Evolutionary conservation across 202 grass and related monocot species (phyloP).

Genomic region (Setaria viridis): DNA sequence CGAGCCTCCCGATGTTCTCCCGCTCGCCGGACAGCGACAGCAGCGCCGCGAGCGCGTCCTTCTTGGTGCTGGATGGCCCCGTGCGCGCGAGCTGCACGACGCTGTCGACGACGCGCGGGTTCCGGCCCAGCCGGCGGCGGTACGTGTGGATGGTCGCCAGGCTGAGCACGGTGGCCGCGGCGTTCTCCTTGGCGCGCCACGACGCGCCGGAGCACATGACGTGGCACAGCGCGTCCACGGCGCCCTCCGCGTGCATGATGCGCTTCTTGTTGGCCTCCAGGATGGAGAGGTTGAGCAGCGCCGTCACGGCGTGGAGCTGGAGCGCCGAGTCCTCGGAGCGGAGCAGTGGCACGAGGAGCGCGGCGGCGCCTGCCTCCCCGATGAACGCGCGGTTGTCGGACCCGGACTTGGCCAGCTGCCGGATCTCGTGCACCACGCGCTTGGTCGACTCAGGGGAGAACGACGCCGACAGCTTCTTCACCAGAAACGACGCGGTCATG

Average conservation of each 20-base stretch:
- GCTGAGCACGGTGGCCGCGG: slow-evolving; percentile 78
- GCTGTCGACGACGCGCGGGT: slow-evolving; percentile 52
- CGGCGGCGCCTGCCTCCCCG: slow-evolving; percentile 77
- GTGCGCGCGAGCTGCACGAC: slow-evolving; percentile 59
- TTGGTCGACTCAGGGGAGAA: slow-evolving; percentile 60
- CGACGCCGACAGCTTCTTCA: slow-evolving; percentile 67
- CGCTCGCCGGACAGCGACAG: slow-evolving; percentile 75
- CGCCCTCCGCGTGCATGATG: slow-evolving; percentile 89
- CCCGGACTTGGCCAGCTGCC: slow-evolving; percentile 75
- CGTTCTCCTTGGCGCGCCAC: slow-evolving; percentile 91
- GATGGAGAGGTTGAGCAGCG: slow-evolving; percentile 92
- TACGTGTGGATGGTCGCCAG: slow-evolving; percentile 70
- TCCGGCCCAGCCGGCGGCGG: slow-evolving; percentile 75
- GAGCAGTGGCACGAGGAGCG: slow-evolving; percentile 76
- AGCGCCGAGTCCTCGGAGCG: slow-evolving; percentile 60
- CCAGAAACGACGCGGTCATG: slow-evolving; percentile 92
- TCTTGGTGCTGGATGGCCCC: slow-evolving; percentile 71
- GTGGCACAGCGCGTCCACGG: slow-evolving; percentile 60
- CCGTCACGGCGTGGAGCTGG: slow-evolving; percentile 86
- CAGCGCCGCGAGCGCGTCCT: slow-evolving; percentile 80
- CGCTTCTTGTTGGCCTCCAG: slow-evolving; percentile 87
- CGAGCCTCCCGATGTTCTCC: slow-evolving; percentile 72
- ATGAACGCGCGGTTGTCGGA: slow-evolving; percentile 78
- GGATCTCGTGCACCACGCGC: slow-evolving; percentile 88
- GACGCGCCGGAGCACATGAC: slow-evolving; percentile 63